A percentile compares a stretch with the other conserved stretches of the same genome.
Conservation (phyloP, 2,329 filamentous ascomycete genomes). For the Alternaria sp. region DNA sequence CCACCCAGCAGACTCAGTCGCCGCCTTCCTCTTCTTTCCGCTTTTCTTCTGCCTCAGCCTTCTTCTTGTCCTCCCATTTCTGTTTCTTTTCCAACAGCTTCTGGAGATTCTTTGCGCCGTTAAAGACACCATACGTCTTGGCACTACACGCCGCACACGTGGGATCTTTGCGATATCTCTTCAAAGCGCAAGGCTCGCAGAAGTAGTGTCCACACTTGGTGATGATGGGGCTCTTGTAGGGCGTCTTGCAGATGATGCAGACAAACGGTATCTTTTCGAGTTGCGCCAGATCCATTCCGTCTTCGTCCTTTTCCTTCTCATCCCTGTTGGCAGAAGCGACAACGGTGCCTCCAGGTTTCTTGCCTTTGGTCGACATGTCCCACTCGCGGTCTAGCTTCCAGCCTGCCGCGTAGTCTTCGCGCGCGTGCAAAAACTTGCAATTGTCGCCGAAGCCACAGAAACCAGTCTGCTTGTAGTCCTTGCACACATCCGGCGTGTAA, state of each 20-base stretch:
- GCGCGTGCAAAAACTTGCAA: slow-evolving; percentile 80
- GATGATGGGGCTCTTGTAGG: slow-evolving; percentile 80
- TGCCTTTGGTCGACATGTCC: slow-evolving; percentile 78
- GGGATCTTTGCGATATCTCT: slow-evolving; percentile 84
- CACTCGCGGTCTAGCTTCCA: slow-evolving; percentile 96
- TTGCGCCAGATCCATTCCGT: slow-evolving; percentile 70
- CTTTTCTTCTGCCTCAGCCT: slow-evolving; percentile 60
- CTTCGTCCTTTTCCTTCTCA: slow-evolving; percentile 50
- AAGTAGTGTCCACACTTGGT: slow-evolving; percentile 97
- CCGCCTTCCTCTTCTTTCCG: slow-evolving; percentile 31
- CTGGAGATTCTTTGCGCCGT: slow-evolving; percentile 81
- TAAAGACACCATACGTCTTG: slow-evolving; percentile 89
- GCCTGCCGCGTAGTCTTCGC: slow-evolving; percentile 84
- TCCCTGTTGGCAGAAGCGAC: slow-evolving; percentile 65
- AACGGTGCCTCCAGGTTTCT: slow-evolving; percentile 58
- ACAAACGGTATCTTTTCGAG: slow-evolving; percentile 87
- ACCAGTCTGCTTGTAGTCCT: slow-evolving; percentile 81
- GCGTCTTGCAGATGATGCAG: slow-evolving; percentile 82
- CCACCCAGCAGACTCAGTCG: slow-evolving; percentile 15
- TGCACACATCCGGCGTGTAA: slow-evolving; percentile 91
- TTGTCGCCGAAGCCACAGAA: slow-evolving; percentile 75
- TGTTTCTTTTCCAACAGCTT: slow-evolving; percentile 78
- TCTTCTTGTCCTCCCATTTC: slow-evolving; percentile 64
- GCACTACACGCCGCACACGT: slow-evolving; percentile 84
- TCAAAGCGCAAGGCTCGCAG: slow-evolving; percentile 86